phyloP scores from a whole-genome alignment of 1,284 basidiomycete genomes.

The Heterobasidion occidentale region DNA sequence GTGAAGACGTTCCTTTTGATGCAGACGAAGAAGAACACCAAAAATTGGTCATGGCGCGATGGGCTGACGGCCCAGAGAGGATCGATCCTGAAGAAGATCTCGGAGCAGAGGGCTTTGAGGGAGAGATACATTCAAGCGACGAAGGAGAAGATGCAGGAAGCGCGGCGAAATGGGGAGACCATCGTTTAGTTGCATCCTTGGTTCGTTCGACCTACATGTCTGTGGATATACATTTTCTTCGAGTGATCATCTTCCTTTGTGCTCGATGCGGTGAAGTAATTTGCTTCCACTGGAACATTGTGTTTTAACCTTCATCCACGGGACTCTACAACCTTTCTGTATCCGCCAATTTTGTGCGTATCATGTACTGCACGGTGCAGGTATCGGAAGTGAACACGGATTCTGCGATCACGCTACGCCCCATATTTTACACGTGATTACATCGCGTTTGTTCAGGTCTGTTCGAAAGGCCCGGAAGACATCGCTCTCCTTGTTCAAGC shows the following conservation, averaged over 20 bases:
- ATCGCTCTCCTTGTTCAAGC: too few species aligned
- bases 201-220: neutral
- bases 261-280: neutral
- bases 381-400: too few species aligned
- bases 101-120: conserved; percentile 48
- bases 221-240: neutral
- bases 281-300: too few species aligned
- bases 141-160: conserved; percentile 35
- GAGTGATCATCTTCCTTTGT: too few species aligned
- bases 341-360: too few species aligned
- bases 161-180: neutral
- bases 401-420: too few species aligned
- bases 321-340: too few species aligned
- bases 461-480: too few species aligned
- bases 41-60: conserved; percentile 35
- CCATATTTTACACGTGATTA: too few species aligned
- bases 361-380: too few species aligned
- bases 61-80: conserved; percentile 28
- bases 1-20: conserved; percentile 34
- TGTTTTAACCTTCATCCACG: too few species aligned
- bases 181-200: neutral
- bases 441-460: too few species aligned
- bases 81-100: conserved; percentile 36
- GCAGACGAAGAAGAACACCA: conserved; percentile 36
- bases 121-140: conserved; percentile 39